Evolutionary conservation across 2,329 filamentous ascomycete species (phyloP).

Genomic region (Penicillium thymicola): DNA sequence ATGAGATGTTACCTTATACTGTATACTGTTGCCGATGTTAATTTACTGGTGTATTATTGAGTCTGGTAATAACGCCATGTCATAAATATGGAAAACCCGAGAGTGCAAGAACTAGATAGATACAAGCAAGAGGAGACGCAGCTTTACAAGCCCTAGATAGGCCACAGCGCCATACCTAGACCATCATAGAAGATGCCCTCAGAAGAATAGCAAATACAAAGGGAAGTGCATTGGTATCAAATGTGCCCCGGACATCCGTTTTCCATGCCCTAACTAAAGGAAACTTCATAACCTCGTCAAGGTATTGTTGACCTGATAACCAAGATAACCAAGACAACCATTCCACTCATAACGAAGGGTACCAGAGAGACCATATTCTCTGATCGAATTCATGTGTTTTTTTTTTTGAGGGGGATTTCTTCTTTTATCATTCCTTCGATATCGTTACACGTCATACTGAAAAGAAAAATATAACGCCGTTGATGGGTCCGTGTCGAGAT

Average conservation of each 20-base stretch:
- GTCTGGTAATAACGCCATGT: background rate
- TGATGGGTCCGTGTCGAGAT: constrained; percentile 4
- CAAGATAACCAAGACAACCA: background rate
- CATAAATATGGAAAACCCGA: background rate
- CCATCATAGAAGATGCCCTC: background rate
- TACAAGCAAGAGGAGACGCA: background rate
- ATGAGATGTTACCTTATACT: too few relatives aligned
- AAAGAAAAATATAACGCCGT: constrained; percentile 9
- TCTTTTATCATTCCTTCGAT: constrained; percentile 5
- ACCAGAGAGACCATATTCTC: background rate
- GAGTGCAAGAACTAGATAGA: background rate
- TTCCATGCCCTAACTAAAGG: background rate
- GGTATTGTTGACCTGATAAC: background rate
- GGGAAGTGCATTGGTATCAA: background rate
- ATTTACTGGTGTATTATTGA: too few relatives aligned
- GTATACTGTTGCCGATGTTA: too few relatives aligned
- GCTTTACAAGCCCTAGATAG: background rate
- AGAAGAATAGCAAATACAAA: background rate
- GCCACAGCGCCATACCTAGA: background rate
- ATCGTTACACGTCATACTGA: constrained; percentile 14
- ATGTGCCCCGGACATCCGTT: background rate
- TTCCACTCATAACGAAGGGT: background rate
- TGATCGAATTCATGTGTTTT: background rate
- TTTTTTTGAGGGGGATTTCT: constrained; percentile 10
- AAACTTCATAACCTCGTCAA: constrained; percentile 5